Conservation (phyloP, 1,284 basidiomycete species). For the Tylopilus sp. region DNA sequence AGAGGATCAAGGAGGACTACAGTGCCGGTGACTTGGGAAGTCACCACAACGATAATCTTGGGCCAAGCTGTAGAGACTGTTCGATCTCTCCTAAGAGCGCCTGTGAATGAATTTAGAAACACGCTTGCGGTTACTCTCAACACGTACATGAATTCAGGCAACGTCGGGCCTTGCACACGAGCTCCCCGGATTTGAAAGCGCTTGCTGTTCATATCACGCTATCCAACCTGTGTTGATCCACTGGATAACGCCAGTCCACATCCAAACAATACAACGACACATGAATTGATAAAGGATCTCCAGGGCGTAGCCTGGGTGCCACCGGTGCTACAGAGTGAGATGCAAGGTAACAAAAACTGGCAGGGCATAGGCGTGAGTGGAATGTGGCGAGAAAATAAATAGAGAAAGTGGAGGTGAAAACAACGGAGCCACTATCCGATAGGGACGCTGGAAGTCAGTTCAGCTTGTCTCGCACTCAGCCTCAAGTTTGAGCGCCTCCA, state of each 20-base stretch:
- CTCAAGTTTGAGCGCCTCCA: constrained; percentile 32
- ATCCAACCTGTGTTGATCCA: constrained; percentile 2
- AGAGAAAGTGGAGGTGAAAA: background rate
- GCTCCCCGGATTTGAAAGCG: constrained; percentile 5
- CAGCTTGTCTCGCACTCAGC: constrained; percentile 16
- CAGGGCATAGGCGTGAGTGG: background rate
- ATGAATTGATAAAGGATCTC: constrained; percentile 16
- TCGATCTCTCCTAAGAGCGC: background rate
- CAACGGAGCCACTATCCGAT: background rate
- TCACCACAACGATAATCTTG: constrained; percentile 19
- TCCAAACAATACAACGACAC: constrained; percentile 6
- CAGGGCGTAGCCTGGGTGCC: constrained; percentile 1
- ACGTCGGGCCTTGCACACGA: constrained; percentile 13
- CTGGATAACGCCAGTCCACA: constrained; percentile 1
- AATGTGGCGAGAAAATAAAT: constrained; percentile 5
- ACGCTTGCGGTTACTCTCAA: constrained; percentile 4
- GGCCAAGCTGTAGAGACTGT: constrained; percentile 1
- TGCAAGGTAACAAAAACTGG: background rate
- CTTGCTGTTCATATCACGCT: constrained; percentile 13
- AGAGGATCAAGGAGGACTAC: constrained; percentile 4
- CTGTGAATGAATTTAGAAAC: constrained; percentile 16
- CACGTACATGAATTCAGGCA: constrained; percentile 7
- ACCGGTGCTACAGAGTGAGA: constrained; percentile 12
- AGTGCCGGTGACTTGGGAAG: constrained; percentile 21
- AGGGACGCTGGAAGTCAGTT: constrained; percentile 1